These are phyloP conservation scores for Gastroboletus turbinatus DNA, from an alignment of 1,284 basidiomycete genomes.

Conservation along the genomic window DNA sequence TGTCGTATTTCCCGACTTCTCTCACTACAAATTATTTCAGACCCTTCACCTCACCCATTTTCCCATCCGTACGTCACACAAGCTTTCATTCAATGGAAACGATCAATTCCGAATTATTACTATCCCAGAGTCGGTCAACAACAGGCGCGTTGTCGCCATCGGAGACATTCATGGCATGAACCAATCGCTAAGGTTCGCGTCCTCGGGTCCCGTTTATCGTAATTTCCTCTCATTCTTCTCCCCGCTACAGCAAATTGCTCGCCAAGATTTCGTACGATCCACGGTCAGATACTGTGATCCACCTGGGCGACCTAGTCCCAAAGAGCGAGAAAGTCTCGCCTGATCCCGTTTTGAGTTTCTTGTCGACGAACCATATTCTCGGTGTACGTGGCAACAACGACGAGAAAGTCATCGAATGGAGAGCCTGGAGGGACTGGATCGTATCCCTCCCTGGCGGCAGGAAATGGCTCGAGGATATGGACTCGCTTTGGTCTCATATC, in stretches of 20 bases:
- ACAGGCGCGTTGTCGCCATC: conserved; percentile 65
- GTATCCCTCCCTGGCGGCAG: conserved; percentile 43
- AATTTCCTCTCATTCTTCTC: not conserved
- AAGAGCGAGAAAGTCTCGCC: conserved; percentile 58
- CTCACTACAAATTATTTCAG: conserved; percentile 43
- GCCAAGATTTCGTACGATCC: conserved; percentile 58
- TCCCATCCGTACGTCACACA: conserved; percentile 46
- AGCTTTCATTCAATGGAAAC: not conserved
- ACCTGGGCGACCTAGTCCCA: conserved; percentile 78
- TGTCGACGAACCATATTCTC: conserved; percentile 57
- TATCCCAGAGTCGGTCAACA: conserved; percentile 43
- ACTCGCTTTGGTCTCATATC: conserved; percentile 40
- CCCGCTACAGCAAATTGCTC: conserved; percentile 55
- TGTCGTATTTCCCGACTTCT: conserved; percentile 53
- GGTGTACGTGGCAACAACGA: conserved; percentile 93
- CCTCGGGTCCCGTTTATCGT: not conserved
- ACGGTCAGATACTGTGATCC: conserved; percentile 66
- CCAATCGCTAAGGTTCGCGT: conserved; percentile 60
- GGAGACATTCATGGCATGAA: conserved; percentile 88
- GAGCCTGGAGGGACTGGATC: conserved; percentile 77
- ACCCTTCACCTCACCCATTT: conserved; percentile 49
- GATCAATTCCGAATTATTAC: not conserved
- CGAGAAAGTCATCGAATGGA: conserved; percentile 85
- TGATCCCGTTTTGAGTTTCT: conserved; percentile 61
- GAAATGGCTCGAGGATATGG: conserved; percentile 50